phyloP scores from a whole-genome alignment of 192 early-diverging fungal species.

The Gorgonomyces haynaldii region DNA sequence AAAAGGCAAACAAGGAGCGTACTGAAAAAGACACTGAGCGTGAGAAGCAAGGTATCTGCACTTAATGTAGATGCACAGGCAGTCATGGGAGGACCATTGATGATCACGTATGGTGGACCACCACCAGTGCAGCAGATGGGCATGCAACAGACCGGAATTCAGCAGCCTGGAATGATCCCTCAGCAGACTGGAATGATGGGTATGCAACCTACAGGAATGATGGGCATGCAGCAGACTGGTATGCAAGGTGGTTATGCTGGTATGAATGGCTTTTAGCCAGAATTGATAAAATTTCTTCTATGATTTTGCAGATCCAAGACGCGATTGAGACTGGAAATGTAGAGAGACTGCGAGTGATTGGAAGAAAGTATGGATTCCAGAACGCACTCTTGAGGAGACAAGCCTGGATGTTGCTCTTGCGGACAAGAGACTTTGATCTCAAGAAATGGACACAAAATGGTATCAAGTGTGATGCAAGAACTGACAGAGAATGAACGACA shows the following conservation, averaged over 20 bases:
- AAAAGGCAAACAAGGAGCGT: constrained; percentile 34
- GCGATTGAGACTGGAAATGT: no score
- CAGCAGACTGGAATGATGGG: constrained; percentile 3
- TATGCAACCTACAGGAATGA: neutral
- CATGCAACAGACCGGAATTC: no score
- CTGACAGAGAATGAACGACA: neutral
- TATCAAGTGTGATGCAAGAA: neutral
- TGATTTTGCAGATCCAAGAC: no score
- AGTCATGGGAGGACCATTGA: constrained; percentile 60
- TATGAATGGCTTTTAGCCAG: no score
- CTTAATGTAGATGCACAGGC: constrained; percentile 37
- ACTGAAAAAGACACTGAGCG: constrained; percentile 37
- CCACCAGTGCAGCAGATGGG: constrained; percentile 8
- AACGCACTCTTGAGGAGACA: constrained; percentile 6
- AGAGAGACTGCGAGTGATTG: no score
- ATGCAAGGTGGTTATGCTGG: no score
- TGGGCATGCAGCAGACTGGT: no score
- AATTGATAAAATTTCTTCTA: no score
- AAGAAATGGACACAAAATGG: neutral
- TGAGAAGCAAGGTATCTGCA: constrained; percentile 39
- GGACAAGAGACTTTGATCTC: neutral
- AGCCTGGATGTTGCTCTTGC: constrained; percentile 16
- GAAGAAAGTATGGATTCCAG: constrained; percentile 16
- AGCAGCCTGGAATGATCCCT: no score
- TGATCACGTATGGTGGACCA: constrained; percentile 53